Evolutionary conservation across 208 protist genomes (phyloP).

Genomic region (Trypanosoma rangeli): DNA sequence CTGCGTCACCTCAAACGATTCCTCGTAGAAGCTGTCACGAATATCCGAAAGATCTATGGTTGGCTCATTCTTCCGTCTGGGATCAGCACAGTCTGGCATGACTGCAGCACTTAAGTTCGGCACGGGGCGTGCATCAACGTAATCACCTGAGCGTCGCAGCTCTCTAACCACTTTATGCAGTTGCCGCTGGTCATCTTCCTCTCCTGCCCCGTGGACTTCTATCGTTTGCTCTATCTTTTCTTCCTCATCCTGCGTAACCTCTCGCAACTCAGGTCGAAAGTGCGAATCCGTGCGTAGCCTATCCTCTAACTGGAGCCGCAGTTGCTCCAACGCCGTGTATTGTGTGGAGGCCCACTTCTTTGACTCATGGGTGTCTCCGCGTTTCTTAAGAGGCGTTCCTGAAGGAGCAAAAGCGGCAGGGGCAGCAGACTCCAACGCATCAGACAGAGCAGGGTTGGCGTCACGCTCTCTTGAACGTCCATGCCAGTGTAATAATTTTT

Average conservation of each 20-base stretch:
- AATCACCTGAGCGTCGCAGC: background rate
- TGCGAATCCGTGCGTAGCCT: conserved; percentile 5
- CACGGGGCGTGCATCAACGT: background rate
- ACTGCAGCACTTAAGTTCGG: background rate
- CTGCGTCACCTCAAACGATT: background rate
- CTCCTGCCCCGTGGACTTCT: background rate
- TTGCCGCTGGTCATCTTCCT: background rate
- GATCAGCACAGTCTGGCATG: background rate
- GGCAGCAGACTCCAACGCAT: background rate
- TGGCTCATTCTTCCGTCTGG: background rate
- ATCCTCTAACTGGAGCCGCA: conserved; percentile 41
- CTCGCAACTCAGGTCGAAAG: conserved; percentile 12
- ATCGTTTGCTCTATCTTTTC: background rate
- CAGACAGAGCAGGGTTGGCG: background rate
- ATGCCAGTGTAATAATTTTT: background rate
- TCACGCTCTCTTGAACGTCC: background rate
- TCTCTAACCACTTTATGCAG: background rate
- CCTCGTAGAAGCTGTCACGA: conserved; percentile 2
- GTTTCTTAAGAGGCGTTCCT: conserved; percentile 9
- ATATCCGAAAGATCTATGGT: conserved; percentile 25
- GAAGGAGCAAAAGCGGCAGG: background rate
- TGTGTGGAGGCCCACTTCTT: conserved; percentile 44
- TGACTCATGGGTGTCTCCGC: background rate
- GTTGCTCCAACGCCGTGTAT: conserved; percentile 38
- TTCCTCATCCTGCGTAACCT: background rate